These are phyloP conservation scores for Zoysia pacifica DNA, from an alignment of 176 grass and related monocot genomes.

Conservation along the genomic window DNA sequence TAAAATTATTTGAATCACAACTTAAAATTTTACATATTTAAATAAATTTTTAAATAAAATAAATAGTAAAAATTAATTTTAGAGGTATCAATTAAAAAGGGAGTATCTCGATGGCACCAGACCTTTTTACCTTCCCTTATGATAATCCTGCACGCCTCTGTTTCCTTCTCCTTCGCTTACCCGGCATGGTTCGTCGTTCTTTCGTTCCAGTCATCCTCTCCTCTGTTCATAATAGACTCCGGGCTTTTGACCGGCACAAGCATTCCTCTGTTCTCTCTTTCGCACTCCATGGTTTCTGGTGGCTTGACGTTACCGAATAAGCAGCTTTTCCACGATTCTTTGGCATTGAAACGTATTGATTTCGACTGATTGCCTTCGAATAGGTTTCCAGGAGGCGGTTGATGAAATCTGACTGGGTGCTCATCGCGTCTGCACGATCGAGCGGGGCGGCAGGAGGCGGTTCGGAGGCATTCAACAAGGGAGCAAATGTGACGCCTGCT, in stretches of 20 bases:
- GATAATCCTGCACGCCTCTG: conserved; percentile 17
- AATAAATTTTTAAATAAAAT: no score
- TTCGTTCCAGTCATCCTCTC: not conserved
- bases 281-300: not conserved
- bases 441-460: not conserved
- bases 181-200: conserved; percentile 31
- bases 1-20: no score
- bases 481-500: conserved; percentile 50
- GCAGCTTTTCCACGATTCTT: not conserved
- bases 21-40: no score
- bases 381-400: conserved; percentile 7
- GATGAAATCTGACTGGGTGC: conserved; percentile 1
- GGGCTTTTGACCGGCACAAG: conserved; percentile 25
- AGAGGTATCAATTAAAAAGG: no score
- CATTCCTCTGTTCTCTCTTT: no score
- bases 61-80: no score
- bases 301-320: not conserved
- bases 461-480: not conserved
- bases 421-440: not conserved
- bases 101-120: no score
- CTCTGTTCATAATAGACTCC: not conserved
- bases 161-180: conserved; percentile 17
- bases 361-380: not conserved
- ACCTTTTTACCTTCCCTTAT: not conserved
- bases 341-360: not conserved